Evolutionary conservation across 352 stramenopile genomes (phyloP), one percentile per base, ranked within the genome.

Genomic region (Phytopythium boreale): DNA sequence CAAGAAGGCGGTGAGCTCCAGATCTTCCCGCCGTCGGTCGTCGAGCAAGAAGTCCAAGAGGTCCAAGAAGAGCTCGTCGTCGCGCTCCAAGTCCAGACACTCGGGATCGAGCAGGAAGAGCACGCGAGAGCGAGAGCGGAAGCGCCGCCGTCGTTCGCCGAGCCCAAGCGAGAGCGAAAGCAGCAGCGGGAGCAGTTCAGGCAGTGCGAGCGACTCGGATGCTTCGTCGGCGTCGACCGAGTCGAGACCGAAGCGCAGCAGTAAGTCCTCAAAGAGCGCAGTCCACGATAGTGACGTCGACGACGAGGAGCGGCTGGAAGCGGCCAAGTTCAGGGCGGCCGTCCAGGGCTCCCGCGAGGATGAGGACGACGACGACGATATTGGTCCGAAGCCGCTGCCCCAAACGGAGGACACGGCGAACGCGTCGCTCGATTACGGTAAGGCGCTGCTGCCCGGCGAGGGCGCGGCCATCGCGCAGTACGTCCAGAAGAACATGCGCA

Each of bases 401-500:
- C 72, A 89, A 39, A 66, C 76, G 24, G 77, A 83, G 56, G 76
- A 84, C 27, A 64, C 71, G 12, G 81, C 76, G 27, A 79, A 70
- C 47, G 75, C 79, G 53, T 79, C 71, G 20, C 68, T 90, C 53
- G 80, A 96, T 55, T 99, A 98, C 69, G 96, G 96, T 64, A 94
- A 95, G 51, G 93, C 95, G 22, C 70, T 99, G 47, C 74, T 97
- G 8, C 95, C 96, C 24, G 97, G 97, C 62, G 92, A 98, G 80
- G 93, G 93, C 50, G 90, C 85, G 36, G 97, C 97, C 47, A 98
- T 99, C 64, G 97, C 97, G 17, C 90, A 98, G 73, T 99, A 98
- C 70, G 97, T 99, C 24, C 97, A 99, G 78, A 98, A 99, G 71
- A 99, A 99, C 71, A 97, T 99, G 78, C 96, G 97, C 47, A 99